A percentile compares a stretch with the other conserved stretches of the same genome.
phyloP scores from a whole-genome alignment of 371 early-diverging fungal genomes.

The Mucor sp. region DNA sequence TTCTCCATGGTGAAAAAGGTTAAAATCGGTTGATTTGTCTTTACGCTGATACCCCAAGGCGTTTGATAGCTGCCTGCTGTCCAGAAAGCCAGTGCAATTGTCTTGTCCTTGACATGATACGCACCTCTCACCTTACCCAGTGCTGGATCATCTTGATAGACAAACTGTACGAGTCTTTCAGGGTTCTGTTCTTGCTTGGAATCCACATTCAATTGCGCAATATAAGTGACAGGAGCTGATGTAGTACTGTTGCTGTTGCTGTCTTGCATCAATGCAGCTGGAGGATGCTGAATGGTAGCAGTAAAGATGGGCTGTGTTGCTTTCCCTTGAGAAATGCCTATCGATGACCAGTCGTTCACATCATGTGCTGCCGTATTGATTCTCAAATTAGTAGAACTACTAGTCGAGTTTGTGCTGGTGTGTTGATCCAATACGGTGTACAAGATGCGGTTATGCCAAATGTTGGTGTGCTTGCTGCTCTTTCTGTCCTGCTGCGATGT shows the following conservation, averaged over 20 bases:
- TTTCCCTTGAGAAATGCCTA: constrained; percentile 25
- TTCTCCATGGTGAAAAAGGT: constrained; percentile 2
- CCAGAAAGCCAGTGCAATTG: constrained; percentile 28
- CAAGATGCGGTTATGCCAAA: constrained; percentile 30
- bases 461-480: background rate
- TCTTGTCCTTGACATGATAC: constrained; percentile 4
- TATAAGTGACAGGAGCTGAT: background rate
- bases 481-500: background rate
- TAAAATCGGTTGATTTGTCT: constrained; percentile 16
- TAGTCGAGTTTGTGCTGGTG: background rate
- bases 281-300: constrained; percentile 19
- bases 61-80: constrained; percentile 10
- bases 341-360: constrained; percentile 18
- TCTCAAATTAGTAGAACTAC: constrained; percentile 1
- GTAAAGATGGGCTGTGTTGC: constrained; percentile 25
- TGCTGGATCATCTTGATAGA: constrained; percentile 8
- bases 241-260: background rate
- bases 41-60: constrained; percentile 1
- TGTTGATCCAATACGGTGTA: constrained; percentile 16
- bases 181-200: background rate
- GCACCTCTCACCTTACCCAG: constrained; percentile 15
- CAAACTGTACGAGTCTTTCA: background rate
- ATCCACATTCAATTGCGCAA: constrained; percentile 15
- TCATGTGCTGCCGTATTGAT: constrained; percentile 13
- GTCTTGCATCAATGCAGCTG: background rate